These are phyloP conservation scores for Apiotrichum porosum DNA, from an alignment of 1,284 basidiomycete species.

Conservation along the genomic window DNA sequence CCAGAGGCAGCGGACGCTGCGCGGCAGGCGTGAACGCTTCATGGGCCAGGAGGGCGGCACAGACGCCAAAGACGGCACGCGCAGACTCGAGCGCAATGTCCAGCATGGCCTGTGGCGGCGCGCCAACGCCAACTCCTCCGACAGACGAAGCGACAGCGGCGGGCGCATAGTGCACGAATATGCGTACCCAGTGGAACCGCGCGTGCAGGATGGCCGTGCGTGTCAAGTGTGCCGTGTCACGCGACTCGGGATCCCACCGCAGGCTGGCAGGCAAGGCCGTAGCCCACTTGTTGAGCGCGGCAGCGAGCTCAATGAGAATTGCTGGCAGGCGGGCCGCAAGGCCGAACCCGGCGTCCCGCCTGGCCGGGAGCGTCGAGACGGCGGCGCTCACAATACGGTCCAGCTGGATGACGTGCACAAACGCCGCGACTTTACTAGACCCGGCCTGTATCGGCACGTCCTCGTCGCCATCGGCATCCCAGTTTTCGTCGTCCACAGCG, in stretches of 20 bases:
- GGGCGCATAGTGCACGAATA: constrained; percentile 72
- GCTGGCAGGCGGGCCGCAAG: constrained; percentile 57
- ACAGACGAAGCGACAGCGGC: constrained; percentile 49
- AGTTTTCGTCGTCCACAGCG: constrained; percentile 49
- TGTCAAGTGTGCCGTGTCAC: constrained; percentile 59
- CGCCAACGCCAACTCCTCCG: too few relatives aligned
- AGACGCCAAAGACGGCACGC: not conserved
- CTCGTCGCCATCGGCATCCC: constrained; percentile 72
- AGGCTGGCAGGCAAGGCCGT: constrained; percentile 62
- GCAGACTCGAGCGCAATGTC: constrained; percentile 45
- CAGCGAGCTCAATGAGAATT: constrained; percentile 62
- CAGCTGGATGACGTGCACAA: constrained; percentile 63
- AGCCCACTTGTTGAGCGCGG: constrained; percentile 66
- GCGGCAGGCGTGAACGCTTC: constrained; percentile 3
- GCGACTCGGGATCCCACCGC: constrained; percentile 67
- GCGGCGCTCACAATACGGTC: constrained; percentile 66
- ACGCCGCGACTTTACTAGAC: constrained; percentile 54
- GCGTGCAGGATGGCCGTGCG: constrained; percentile 65
- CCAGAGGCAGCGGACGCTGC: not conserved
- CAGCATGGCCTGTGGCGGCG: constrained; percentile 51
- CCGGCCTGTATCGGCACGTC: constrained; percentile 62
- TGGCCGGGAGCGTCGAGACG: constrained; percentile 65
- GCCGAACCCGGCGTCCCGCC: constrained; percentile 49
- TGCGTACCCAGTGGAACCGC: constrained; percentile 60
- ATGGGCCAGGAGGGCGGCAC: constrained; percentile 19